Conservation (phyloP, 345 rosid genomes). For the Eucalyptus fibrosa region DNA sequence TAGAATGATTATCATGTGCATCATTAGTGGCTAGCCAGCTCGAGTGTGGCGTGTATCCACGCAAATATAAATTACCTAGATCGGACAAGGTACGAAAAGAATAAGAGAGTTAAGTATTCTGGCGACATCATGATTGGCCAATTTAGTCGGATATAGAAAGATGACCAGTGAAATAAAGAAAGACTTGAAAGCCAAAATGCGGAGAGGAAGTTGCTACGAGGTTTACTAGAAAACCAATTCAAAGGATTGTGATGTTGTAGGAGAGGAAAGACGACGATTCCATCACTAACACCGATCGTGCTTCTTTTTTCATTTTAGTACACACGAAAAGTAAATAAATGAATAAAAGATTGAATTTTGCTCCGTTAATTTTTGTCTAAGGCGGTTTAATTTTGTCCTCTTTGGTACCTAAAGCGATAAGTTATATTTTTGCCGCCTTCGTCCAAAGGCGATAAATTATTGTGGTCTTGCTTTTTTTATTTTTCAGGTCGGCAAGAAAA, state of each 20-base stretch:
- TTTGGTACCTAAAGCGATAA: not conserved
- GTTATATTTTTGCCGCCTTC: too few species aligned
- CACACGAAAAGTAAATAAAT: not conserved
- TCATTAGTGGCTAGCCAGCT: too few species aligned
- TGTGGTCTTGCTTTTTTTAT: too few species aligned
- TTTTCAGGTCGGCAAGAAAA: too few species aligned
- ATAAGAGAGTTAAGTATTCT: too few species aligned
- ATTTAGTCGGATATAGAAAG: not conserved
- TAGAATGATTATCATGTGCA: fast-evolving
- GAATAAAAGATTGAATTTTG: not conserved
- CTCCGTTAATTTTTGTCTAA: not conserved
- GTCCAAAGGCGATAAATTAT: too few species aligned
- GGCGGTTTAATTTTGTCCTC: not conserved
- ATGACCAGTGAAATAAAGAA: not conserved
- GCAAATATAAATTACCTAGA: too few species aligned
- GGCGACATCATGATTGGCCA: not conserved
- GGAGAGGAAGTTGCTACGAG: not conserved
- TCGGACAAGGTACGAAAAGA: too few species aligned
- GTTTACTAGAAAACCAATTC: not conserved
- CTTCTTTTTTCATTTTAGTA: not conserved
- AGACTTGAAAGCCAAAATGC: not conserved
- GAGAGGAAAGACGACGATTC: not conserved
- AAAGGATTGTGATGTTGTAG: not conserved
- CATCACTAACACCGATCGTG: not conserved
- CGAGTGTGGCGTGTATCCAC: fast-evolving